Conservation (phyloP, 495 filamentous ascomycete genomes). For the Eremomyces bilateralis region DNA sequence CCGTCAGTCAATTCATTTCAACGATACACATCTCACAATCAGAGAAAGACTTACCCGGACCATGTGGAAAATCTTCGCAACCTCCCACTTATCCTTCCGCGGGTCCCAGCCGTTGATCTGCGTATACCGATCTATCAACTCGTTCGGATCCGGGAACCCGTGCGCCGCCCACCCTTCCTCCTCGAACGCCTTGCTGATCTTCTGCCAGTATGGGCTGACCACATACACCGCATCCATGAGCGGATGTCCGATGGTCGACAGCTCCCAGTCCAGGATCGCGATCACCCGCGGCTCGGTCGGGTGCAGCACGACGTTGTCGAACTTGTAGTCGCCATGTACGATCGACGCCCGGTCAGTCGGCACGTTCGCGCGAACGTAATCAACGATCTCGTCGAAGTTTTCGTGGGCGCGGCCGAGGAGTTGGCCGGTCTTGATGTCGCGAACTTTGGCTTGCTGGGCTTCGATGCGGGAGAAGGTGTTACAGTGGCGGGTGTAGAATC, state of each 20-base stretch:
- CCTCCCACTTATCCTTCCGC: conserved; percentile 8
- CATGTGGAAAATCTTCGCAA: conserved; percentile 9
- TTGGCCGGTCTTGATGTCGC: conserved; percentile 6
- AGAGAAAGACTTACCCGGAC: conserved; percentile 5
- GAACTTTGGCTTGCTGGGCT: conserved; percentile 9
- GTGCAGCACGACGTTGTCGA: conserved; percentile 11
- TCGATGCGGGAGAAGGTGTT: conserved; percentile 12
- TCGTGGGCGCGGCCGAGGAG: conserved; percentile 8
- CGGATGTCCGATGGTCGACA: conserved; percentile 10
- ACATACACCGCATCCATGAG: conserved; percentile 10
- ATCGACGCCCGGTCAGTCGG: conserved; percentile 6
- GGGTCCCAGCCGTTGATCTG: conserved; percentile 7
- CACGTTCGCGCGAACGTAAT: conserved; percentile 6
- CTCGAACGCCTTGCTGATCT: not conserved
- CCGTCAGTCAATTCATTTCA: too few species aligned
- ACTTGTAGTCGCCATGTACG: conserved; percentile 11
- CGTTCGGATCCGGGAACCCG: conserved; percentile 7
- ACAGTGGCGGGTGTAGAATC: conserved; percentile 12
- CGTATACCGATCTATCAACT: conserved; percentile 9
- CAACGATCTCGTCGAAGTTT: conserved; percentile 9
- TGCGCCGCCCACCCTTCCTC: conserved; percentile 3
- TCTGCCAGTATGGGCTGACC: conserved; percentile 8
- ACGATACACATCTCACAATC: conserved; percentile 2
- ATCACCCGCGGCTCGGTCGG: conserved; percentile 10
- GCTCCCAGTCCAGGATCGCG: conserved; percentile 10